Percentiles rank a stretch among this genome's conserved stretches.
These are phyloP conservation scores for Colletotrichum simmondsii DNA, from an alignment of 2,329 filamentous ascomycete species.

Conservation along the genomic window DNA sequence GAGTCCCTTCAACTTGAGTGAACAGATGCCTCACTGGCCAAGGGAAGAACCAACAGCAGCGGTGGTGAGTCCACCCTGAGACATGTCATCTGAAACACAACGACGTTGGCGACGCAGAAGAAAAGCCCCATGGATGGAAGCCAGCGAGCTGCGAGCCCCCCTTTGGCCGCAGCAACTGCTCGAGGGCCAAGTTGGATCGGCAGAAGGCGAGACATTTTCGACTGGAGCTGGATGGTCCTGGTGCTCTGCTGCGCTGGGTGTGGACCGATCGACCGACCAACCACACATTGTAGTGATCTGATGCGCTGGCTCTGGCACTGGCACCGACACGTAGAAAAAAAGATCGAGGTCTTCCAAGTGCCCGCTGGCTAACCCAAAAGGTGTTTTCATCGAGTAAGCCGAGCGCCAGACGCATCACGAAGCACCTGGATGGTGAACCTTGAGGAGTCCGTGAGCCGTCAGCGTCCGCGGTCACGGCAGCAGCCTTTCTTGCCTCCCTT, in stretches of 20 bases:
- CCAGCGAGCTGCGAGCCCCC: background rate
- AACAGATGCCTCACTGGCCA: background rate
- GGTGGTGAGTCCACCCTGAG: background rate
- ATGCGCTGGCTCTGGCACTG: background rate
- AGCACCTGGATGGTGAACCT: background rate
- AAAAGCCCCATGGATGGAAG: background rate
- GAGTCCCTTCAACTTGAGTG: no score
- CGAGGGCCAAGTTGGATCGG: background rate
- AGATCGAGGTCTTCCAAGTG: background rate
- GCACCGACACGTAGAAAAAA: background rate
- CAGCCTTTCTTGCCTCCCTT: background rate
- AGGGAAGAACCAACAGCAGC: background rate
- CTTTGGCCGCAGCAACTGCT: background rate
- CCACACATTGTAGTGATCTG: background rate
- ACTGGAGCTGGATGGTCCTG: constrained; percentile 1
- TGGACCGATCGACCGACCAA: background rate
- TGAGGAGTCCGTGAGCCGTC: background rate
- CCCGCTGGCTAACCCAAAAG: background rate
- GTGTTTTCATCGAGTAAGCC: background rate
- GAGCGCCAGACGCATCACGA: background rate
- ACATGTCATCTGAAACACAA: constrained; percentile 2
- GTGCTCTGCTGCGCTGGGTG: background rate
- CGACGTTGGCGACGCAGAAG: background rate
- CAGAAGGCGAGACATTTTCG: background rate
- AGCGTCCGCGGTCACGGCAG: background rate